phyloP scores from a whole-genome alignment of 139 green algal species.

The Chlorella sorokiniana region DNA sequence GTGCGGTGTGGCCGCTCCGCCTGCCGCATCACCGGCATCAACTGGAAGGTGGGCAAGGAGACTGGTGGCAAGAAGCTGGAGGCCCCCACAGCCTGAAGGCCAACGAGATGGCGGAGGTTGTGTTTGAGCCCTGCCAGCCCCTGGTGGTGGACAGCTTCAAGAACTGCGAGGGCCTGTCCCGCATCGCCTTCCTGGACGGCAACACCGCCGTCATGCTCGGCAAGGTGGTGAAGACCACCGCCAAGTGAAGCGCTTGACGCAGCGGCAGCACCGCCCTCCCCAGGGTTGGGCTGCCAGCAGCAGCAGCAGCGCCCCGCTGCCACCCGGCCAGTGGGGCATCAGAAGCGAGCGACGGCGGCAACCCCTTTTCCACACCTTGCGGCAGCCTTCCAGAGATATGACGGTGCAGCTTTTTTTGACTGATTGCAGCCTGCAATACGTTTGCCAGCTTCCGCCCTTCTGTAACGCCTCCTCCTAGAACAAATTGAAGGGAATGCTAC shows the following conservation, averaged over 20 bases:
- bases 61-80: constrained; percentile 95
- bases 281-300: not conserved
- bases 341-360: not conserved
- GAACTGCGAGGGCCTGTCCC: constrained; percentile 91
- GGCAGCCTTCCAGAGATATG: not conserved
- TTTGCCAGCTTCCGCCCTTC: not conserved
- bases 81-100: constrained; percentile 83
- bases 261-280: not conserved
- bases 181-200: constrained; percentile 93
- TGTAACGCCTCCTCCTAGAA: not conserved
- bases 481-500: not conserved
- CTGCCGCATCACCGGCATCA: constrained; percentile 82
- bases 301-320: not conserved
- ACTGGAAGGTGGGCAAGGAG: constrained; percentile 93
- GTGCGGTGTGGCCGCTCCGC: constrained; percentile 87
- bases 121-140: constrained; percentile 87
- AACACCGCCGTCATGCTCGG: constrained; percentile 96
- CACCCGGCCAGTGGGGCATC: not conserved
- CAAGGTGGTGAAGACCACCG: constrained; percentile 77
- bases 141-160: constrained; percentile 92
- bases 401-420: constrained; percentile 1
- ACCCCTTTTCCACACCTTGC: not conserved
- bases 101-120: constrained; percentile 89
- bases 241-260: constrained; percentile 51
- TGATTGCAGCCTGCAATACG: not conserved